phyloP scores from a whole-genome alignment of 345 rosid genomes.

The Euphorbia lathyris region DNA sequence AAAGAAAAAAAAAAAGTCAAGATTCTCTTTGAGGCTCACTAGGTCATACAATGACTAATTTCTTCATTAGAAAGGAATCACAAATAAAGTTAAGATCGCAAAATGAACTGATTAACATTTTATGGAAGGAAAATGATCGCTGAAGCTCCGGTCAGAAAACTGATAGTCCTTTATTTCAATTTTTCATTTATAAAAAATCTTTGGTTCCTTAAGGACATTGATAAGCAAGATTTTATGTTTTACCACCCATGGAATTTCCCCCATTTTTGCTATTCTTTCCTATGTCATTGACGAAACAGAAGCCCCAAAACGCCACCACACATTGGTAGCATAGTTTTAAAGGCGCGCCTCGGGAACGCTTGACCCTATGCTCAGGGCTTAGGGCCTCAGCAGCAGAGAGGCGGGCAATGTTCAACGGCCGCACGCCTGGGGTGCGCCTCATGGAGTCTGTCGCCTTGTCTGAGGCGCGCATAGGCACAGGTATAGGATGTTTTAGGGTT shows the following conservation, averaged over 20 bases:
- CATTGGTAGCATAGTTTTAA: neutral
- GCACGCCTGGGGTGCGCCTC: too few relatives aligned
- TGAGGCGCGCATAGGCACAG: too few relatives aligned
- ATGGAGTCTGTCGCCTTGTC: too few relatives aligned
- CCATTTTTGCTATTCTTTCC: neutral
- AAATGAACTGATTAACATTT: neutral
- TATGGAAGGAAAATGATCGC: neutral
- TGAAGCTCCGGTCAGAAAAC: neutral
- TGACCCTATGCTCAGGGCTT: too few relatives aligned
- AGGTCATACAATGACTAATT: neutral
- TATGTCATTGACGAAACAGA: neutral
- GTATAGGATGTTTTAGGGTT: too few relatives aligned
- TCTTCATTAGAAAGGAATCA: neutral
- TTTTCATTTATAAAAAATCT: neutral
- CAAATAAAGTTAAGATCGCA: neutral
- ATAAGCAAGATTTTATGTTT: neutral
- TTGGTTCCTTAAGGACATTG: neutral
- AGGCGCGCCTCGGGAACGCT: too few relatives aligned
- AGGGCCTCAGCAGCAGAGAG: too few relatives aligned
- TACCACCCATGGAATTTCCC: neutral
- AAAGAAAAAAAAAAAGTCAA: too few relatives aligned
- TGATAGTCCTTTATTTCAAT: neutral
- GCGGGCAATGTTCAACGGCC: too few relatives aligned
- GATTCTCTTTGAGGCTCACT: neutral
- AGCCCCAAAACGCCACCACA: neutral